Conservation (phyloP, 164 flowering plant genomes). For the Annona squamosa region DNA sequence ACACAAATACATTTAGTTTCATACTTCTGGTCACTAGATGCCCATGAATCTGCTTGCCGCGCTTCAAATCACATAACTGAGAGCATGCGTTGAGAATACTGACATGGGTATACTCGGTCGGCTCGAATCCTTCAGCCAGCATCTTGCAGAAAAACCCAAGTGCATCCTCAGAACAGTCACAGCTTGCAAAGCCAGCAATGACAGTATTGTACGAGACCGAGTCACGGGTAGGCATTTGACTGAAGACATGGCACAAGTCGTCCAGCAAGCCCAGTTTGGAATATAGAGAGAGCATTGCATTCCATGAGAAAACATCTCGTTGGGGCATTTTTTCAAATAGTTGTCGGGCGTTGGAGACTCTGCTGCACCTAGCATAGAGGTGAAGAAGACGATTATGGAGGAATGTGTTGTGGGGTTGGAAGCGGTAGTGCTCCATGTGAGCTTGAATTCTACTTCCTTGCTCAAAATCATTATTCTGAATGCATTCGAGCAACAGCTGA, state of each 20-base stretch:
- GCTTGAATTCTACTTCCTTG: conserved; percentile 41
- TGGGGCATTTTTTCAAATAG: conserved; percentile 21
- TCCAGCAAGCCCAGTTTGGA: conserved; percentile 25
- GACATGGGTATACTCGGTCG: conserved; percentile 36
- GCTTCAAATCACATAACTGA: conserved; percentile 28
- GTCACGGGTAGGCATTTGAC: conserved; percentile 34
- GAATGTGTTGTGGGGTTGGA: conserved; percentile 27
- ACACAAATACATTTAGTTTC: conserved; percentile 30
- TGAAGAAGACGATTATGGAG: conserved; percentile 46
- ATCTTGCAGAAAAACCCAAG: conserved; percentile 27
- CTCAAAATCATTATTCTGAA: conserved; percentile 26
- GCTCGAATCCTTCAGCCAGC: conserved; percentile 31
- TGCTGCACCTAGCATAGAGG: conserved; percentile 31
- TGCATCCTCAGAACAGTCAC: conserved; percentile 22
- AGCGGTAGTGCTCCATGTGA: conserved; percentile 39
- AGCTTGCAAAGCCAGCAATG: conserved; percentile 28
- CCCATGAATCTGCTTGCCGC: conserved; percentile 54
- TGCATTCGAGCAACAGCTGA: conserved; percentile 37
- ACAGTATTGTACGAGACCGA: conserved; percentile 34
- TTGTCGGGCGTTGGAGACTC: conserved; percentile 21
- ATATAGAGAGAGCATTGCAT: conserved; percentile 38
- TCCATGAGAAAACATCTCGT: conserved; percentile 42
- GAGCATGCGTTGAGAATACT: conserved; percentile 41
- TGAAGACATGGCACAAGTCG: conserved; percentile 24
- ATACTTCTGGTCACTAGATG: conserved; percentile 21